Base-by-base conservation (phyloP, 2,329 filamentous ascomycete species). In the Penicillium sp. region DNA sequence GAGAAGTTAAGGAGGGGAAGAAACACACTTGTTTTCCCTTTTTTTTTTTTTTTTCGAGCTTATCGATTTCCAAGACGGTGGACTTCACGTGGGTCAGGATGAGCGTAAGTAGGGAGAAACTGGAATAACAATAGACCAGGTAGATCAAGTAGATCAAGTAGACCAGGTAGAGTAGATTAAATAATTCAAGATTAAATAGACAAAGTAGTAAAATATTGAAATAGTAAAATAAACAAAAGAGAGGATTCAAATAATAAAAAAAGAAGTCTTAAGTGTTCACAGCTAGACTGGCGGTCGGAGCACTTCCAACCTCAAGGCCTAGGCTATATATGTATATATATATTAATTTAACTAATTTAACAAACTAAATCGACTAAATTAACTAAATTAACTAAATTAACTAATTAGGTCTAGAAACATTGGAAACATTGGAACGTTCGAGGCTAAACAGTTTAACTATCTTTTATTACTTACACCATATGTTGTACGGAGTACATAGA, bases 231-330 rank as follows among this genome's bases (percentile, higher is more conserved):
- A 4, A 15, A 37, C 19, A 37, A 43, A 21, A 17, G 12, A 28
- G 6, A 17, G 19, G 9, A 4, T 45, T 31, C 19, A 7, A 17
- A 26, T 34, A 2, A 17, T 17, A 7, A 26, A 6, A 7, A 26
- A 34, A 6, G 32, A 45, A 45, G 34, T 39, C 34, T 45, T 42
- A 45, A 21, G 32, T 28, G 43, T 44, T 44, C 22, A 44, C 41
- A 43, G 12, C 31, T 17, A 24, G 22, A 45, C 32, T 45, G 32
- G 43, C 43, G 43, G 43, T 45, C 43, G 43, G 43, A 45, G 32
- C 32, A 35, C 22, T 21, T 31, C 31, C 26, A 29, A 41, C 39
- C 39, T 41, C 22, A 6, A 24, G 22, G 22, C 6, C 22, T 24
- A 33, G 31, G 31, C 42, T 44, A 13, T 24, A 24, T 24, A 22